Evolutionary conservation across 2,329 filamentous ascomycete species (phyloP).

Genomic region (Fusarium burgessii): DNA sequence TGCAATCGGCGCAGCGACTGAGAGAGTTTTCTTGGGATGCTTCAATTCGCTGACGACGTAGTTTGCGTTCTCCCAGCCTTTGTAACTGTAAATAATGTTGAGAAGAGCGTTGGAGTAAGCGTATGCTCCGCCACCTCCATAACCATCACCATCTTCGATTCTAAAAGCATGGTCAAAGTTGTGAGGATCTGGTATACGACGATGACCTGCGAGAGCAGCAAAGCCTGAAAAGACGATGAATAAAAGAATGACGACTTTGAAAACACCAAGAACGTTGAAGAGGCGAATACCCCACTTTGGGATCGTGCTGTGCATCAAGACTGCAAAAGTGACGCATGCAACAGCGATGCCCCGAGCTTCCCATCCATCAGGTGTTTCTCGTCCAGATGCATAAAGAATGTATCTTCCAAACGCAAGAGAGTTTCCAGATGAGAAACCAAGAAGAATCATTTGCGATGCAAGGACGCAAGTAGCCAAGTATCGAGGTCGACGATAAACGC

Average conservation of each 20-base stretch:
- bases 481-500: conserved; percentile 69
- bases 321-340: conserved; percentile 65
- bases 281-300: conserved; percentile 71
- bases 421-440: conserved; percentile 71
- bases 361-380: conserved; percentile 63
- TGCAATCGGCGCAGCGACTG: conserved; percentile 68
- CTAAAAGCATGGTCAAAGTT: conserved; percentile 70
- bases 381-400: conserved; percentile 66
- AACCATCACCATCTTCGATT: conserved; percentile 57
- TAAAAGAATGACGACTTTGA: conserved; percentile 70
- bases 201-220: conserved; percentile 64
- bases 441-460: conserved; percentile 70
- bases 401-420: conserved; percentile 70
- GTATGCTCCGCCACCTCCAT: conserved; percentile 62
- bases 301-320: conserved; percentile 62
- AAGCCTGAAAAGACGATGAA: conserved; percentile 73
- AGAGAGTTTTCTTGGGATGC: conserved; percentile 65
- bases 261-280: conserved; percentile 68
- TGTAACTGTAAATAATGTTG: conserved; percentile 71
- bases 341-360: conserved; percentile 67
- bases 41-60: conserved; percentile 71
- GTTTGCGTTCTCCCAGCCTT: conserved; percentile 74
- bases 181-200: conserved; percentile 61
- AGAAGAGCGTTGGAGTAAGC: conserved; percentile 69
- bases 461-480: conserved; percentile 71